A percentile compares a stretch with the other conserved stretches of the same genome.
phyloP scores from a whole-genome alignment of 805 yeast genomes.

The Yamadazyma endophytica region DNA sequence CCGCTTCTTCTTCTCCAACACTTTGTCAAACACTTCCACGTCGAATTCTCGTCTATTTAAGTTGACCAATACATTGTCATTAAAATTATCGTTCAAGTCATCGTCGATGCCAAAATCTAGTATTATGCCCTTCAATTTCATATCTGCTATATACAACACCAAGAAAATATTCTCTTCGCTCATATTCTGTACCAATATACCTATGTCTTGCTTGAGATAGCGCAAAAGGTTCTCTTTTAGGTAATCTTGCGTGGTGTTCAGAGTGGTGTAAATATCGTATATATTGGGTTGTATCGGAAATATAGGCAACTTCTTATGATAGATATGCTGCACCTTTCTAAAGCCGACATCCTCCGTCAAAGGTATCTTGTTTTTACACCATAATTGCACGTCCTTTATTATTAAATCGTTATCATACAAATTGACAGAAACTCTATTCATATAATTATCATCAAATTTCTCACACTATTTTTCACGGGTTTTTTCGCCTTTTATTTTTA shows the following conservation, averaged over 20 bases:
- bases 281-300: slow-evolving; percentile 18
- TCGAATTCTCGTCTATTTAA: neutral
- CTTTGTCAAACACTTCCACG: slow-evolving; percentile 35
- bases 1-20: slow-evolving; percentile 21
- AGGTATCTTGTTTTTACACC: slow-evolving; percentile 11
- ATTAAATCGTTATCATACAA: slow-evolving; percentile 5
- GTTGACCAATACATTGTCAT: neutral
- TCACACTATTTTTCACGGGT: too few species aligned
- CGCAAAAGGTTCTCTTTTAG: slow-evolving; percentile 15
- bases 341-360: slow-evolving; percentile 4
- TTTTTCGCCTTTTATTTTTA: neutral
- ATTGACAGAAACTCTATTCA: neutral
- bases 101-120: slow-evolving; percentile 6
- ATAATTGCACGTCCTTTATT: slow-evolving; percentile 19
- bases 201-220: slow-evolving; percentile 10
- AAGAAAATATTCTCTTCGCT: slow-evolving; percentile 8
- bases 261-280: slow-evolving; percentile 18
- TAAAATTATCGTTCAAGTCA: neutral
- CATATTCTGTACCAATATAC: slow-evolving; percentile 15
- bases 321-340: slow-evolving; percentile 9
- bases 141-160: slow-evolving; percentile 6
- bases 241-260: slow-evolving; percentile 14
- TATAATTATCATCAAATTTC: slow-evolving; percentile 3
- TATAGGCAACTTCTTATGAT: slow-evolving; percentile 19
- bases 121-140: slow-evolving; percentile 6